A percentile compares a stretch with the other conserved stretches of the same genome.
phyloP scores from a whole-genome alignment of 2,329 filamentous ascomycete species.

The Aspergillus pseudonomiae region DNA sequence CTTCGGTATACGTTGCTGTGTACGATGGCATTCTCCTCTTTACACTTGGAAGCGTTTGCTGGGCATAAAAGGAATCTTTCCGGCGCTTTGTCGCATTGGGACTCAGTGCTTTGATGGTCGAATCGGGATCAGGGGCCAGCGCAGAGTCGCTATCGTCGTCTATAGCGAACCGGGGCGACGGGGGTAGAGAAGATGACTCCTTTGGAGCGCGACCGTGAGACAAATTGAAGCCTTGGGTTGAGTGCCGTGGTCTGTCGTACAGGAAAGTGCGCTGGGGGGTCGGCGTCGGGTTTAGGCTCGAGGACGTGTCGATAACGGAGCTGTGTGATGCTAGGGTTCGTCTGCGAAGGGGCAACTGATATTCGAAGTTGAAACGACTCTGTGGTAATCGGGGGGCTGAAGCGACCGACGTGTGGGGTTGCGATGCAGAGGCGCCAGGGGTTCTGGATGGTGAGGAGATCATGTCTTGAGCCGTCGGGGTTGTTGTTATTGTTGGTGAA shows the following conservation, averaged over 20 bases:
- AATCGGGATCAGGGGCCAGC: slow-evolving; percentile 28
- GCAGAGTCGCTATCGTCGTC: slow-evolving; percentile 21
- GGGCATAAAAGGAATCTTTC: slow-evolving; percentile 27
- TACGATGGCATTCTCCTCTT: slow-evolving; percentile 37
- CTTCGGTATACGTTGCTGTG: slow-evolving; percentile 34
- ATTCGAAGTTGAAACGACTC: slow-evolving; percentile 29
- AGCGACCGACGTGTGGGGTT: slow-evolving; percentile 41
- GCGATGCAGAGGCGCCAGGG: slow-evolving; percentile 26
- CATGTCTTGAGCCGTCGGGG: slow-evolving; percentile 11
- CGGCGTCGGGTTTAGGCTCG: slow-evolving; percentile 39
- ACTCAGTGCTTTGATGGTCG: slow-evolving; percentile 28
- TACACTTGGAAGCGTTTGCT: slow-evolving; percentile 31
- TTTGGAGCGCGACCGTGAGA: slow-evolving; percentile 23
- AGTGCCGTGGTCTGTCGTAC: slow-evolving; percentile 38
- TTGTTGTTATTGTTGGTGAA: slow-evolving; percentile 5
- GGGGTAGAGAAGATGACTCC: slow-evolving; percentile 22
- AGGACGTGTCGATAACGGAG: neutral
- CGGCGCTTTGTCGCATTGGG: slow-evolving; percentile 35
- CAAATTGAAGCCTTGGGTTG: slow-evolving; percentile 29
- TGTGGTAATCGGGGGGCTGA: slow-evolving; percentile 25
- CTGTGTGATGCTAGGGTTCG: slow-evolving; percentile 25
- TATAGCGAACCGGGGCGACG: slow-evolving; percentile 15
- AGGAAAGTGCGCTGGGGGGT: slow-evolving; percentile 48
- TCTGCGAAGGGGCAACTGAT: slow-evolving; percentile 24
- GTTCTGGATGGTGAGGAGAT: slow-evolving; percentile 6